Base-by-base conservation (phyloP, 495 filamentous ascomycete genomes). In the Penicillium bialowiezense region DNA sequence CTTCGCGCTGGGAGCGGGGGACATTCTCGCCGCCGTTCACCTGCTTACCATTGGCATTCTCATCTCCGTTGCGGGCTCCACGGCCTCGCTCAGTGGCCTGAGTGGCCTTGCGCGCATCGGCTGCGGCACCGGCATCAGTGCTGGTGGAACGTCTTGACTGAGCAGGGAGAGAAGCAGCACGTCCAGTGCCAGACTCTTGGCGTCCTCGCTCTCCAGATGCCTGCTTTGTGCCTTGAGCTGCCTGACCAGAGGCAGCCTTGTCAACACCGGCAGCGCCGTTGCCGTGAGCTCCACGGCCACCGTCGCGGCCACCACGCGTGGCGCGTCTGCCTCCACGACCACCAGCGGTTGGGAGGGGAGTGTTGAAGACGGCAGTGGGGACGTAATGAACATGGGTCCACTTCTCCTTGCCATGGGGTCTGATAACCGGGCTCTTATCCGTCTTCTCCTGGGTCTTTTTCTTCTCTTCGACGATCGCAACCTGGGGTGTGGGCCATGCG, bases 401-500 rank as follows among this genome's bases (percentile, higher is more conserved):
- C 48, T 83, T 84, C 70, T 87, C 78, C 68, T 90, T 86, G 51
- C 81, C 76, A 48, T 84, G 78, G 14, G 80, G 63, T 53, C 68
- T 73, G 56, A 64, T 73, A 48, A 41, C 70, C 54, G 65, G 68
- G 56, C 55, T 80, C 63, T 81, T 80, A 32, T 87, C 87, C 3
- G 63, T 62, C 61, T 83, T 77, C 34, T 81, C 79, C 24, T 86
- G 81, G 6, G 70, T 49, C 59, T 89, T 88, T 56, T 83, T 88
- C 71, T 85, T 85, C 51, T 87, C 85, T 50, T 86, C 82, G 32
- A 83, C 83, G 26, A 87, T 77, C 3, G 87, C 89, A 36, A 78
- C 84, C 46, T 96, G 86, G 1, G 90, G 91, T 7, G 93, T 96
- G 15, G 93, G 93, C 93, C 93, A 98, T 23, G 83, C 83, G 23